phyloP scores from a whole-genome alignment of 2,329 filamentous ascomycete genomes.

The Aspergillus persii region DNA sequence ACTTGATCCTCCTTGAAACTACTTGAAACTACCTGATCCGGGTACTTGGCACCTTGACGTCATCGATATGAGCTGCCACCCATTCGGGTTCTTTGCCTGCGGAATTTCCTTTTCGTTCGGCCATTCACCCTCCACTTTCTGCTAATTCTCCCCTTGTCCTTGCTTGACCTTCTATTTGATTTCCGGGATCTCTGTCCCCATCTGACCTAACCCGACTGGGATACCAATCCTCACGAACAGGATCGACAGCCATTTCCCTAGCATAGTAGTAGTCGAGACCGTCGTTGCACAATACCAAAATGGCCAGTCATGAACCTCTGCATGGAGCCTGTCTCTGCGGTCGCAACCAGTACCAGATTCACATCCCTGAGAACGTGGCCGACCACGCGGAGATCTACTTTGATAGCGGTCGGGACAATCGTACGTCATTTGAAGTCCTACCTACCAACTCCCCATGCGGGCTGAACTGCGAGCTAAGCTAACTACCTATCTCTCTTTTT shows the following conservation, averaged over 20 bases:
- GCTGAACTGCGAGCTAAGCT: not conserved
- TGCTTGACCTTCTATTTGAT: not conserved
- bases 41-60: conserved; percentile 12
- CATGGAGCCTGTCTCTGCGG: conserved; percentile 81
- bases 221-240: not conserved
- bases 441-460: not conserved
- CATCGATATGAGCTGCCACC: conserved; percentile 5
- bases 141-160: not conserved
- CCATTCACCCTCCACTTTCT: not conserved
- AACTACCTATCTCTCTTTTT: not conserved
- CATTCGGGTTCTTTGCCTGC: not conserved
- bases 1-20: too few relatives aligned
- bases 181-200: not conserved
- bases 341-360: conserved; percentile 76
- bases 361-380: conserved; percentile 59
- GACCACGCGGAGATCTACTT: conserved; percentile 69
- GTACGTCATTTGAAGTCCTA: conserved; percentile 55
- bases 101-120: not conserved
- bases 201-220: not conserved
- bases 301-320: conserved; percentile 50
- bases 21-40: not conserved
- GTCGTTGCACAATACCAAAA: not conserved
- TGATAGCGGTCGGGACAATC: conserved; percentile 65
- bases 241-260: not conserved
- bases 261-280: not conserved